Evolutionary conservation across 805 yeast species (phyloP), one percentile per base, ranked within the genome.

Genomic region (Saccharomycopsis microspora): DNA sequence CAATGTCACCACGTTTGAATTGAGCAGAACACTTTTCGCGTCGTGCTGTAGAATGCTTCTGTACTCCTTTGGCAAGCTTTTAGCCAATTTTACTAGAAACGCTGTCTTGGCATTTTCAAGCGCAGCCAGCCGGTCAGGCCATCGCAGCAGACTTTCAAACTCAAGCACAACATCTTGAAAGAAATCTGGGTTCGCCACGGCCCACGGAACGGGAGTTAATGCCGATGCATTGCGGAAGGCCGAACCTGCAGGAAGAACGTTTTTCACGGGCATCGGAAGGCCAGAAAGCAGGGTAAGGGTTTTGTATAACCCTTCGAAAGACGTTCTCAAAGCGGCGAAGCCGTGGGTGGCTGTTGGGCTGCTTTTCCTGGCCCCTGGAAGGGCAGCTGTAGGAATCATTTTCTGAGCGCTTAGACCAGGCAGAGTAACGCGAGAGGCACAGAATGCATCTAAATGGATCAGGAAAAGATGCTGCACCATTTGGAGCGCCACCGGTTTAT

Each of bases 41-140:
- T 89, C 96, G 45, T 76, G 72, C 2, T 83, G 76, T 34, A 89
- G 66, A 55, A 71, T 76, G 1, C 83, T 67, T 42, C 66, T 68
- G 60, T 83, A 85, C 11, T 64, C 65, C 8, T 80, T 70, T 32
- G 32, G 9, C 29, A 35, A n/a, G 45, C 76, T 76, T 49, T 69
- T 67, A 5, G 60, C 47, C 5, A 64, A 58, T 45, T 77, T 74
- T 43, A 72, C 53, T 5, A 62, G 54, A 56, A 93, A 86, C 5
- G 97, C 97, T 33, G 94, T 77, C 60, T 93, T 93, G 10, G 95
- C 83, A 58, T 83, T 81, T 62, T 93, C 97, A 47, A 88, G 66
- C 2, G 96, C 88, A 38, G 71, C 66, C 4, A 87, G 61, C 61
- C 93, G 96, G 63, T 85, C 95, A 2, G 99, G 99, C 99, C 99